Evolutionary conservation across 805 yeast genomes (phyloP).

Genomic region (Kuraishia ogatae): DNA sequence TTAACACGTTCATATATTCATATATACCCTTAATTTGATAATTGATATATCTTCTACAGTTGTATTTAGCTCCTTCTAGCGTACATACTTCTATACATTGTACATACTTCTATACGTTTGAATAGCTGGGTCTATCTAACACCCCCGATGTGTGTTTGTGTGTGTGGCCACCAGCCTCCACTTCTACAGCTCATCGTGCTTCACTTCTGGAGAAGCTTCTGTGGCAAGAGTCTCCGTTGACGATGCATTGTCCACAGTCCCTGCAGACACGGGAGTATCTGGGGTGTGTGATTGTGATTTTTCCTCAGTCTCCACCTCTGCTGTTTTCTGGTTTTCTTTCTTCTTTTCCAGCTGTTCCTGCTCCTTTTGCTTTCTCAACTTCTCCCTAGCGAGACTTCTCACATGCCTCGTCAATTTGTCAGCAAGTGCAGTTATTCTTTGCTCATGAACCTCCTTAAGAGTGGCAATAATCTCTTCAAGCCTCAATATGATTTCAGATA

Average conservation of each 20-base stretch:
- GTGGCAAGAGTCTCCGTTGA: background rate
- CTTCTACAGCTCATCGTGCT: background rate
- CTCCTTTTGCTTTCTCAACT: slow-evolving; percentile 13
- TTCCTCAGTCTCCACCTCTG: background rate
- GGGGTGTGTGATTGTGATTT: too few relatives aligned
- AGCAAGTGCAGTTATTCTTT: slow-evolving; percentile 17
- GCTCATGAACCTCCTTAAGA: slow-evolving; percentile 17
- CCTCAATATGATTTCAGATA: slow-evolving; percentile 11
- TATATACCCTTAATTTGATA: too few relatives aligned
- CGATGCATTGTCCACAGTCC: too few relatives aligned
- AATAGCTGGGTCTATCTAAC: background rate
- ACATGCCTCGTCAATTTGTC: slow-evolving; percentile 11
- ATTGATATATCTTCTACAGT: too few relatives aligned
- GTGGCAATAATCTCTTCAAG: slow-evolving; percentile 9
- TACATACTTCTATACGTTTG: too few relatives aligned
- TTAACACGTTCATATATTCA: too few relatives aligned
- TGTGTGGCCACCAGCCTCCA: too few relatives aligned
- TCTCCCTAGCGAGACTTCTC: background rate
- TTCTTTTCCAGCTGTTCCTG: slow-evolving; percentile 3
- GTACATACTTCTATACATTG: too few relatives aligned
- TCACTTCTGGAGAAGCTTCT: background rate
- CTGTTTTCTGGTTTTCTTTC: background rate
- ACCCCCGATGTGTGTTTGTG: background rate
- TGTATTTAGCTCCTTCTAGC: too few relatives aligned
- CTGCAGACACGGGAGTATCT: too few relatives aligned